A percentile compares a stretch with the other conserved stretches of the same genome.
phyloP scores from a whole-genome alignment of 2,329 filamentous ascomycete genomes.

The Fusarium paranaense region DNA sequence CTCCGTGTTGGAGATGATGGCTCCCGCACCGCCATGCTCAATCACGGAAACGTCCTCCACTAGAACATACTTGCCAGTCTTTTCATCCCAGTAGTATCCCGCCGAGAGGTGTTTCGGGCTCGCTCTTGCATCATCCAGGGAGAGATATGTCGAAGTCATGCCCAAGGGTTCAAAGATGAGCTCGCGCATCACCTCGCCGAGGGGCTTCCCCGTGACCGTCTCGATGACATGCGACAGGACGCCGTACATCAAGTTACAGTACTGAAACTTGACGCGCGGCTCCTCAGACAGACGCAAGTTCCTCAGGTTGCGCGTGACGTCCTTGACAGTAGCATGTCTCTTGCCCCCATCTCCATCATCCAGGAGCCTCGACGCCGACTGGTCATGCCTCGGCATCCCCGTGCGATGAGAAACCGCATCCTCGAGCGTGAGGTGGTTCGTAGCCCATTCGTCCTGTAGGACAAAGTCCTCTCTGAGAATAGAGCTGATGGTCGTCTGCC shows the following conservation, averaged over 20 bases:
- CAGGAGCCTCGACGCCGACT: slow-evolving; percentile 20
- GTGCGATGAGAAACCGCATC: slow-evolving; percentile 66
- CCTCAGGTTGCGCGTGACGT: slow-evolving; percentile 57
- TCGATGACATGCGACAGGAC: slow-evolving; percentile 60
- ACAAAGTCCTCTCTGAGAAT: slow-evolving; percentile 66
- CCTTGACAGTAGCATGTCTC: slow-evolving; percentile 45
- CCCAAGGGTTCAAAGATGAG: slow-evolving; percentile 58
- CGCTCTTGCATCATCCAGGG: slow-evolving; percentile 41
- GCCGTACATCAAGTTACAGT: slow-evolving; percentile 64
- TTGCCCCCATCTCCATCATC: slow-evolving; percentile 47
- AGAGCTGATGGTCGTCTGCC: slow-evolving; percentile 59
- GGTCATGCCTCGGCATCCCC: slow-evolving; percentile 60
- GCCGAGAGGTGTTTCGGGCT: slow-evolving; percentile 50
- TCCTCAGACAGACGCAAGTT: slow-evolving; percentile 58
- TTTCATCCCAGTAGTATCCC: slow-evolving; percentile 55
- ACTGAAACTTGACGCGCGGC: slow-evolving; percentile 58
- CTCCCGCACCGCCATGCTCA: slow-evolving; percentile 55
- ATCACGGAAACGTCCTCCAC: slow-evolving; percentile 34
- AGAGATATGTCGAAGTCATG: slow-evolving; percentile 58
- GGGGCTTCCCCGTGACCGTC: slow-evolving; percentile 50
- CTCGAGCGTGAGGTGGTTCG: slow-evolving; percentile 62
- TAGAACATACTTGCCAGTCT: slow-evolving; percentile 33
- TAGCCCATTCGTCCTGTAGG: slow-evolving; percentile 58
- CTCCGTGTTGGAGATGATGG: slow-evolving; percentile 57
- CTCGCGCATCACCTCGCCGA: slow-evolving; percentile 55